Evolutionary conservation across 176 grass and related monocot species (phyloP).

Genomic region (Rhynchospora breviuscula): DNA sequence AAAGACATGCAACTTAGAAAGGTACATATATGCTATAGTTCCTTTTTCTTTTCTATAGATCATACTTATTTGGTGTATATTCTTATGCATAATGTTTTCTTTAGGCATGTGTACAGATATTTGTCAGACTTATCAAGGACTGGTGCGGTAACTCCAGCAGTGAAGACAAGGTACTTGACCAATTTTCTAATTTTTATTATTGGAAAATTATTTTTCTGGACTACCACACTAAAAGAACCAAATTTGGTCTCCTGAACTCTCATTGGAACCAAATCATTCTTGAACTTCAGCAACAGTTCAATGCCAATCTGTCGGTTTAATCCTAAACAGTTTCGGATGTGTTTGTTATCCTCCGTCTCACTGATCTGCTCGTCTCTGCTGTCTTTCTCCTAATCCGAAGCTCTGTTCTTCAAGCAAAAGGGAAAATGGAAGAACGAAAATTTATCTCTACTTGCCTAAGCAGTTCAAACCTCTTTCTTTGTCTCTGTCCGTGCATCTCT

Average conservation of each 20-base stretch:
- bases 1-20: conserved; percentile 87
- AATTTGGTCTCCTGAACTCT: background rate
- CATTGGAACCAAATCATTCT: background rate
- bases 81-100: conserved; percentile 31
- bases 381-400: background rate
- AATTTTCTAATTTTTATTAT: background rate
- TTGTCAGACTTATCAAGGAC: conserved; percentile 84
- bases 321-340: background rate
- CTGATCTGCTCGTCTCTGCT: background rate
- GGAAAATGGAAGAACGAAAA: background rate
- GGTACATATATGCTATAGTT: conserved; percentile 36
- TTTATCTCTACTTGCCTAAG: background rate
- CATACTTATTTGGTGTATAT: background rate
- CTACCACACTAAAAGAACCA: background rate
- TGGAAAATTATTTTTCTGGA: background rate
- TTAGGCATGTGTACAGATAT: conserved; percentile 89
- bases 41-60: conserved; percentile 13
- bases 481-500: background rate
- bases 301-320: background rate
- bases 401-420: background rate
- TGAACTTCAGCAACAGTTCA: background rate
- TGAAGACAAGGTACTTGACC: conserved; percentile 65
- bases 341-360: background rate
- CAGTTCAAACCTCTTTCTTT: background rate
- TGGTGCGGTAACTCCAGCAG: conserved; percentile 68